Evolutionary conservation across 2,329 filamentous ascomycete genomes (phyloP).

Genomic region (Chaetomiaceae sp.): DNA sequence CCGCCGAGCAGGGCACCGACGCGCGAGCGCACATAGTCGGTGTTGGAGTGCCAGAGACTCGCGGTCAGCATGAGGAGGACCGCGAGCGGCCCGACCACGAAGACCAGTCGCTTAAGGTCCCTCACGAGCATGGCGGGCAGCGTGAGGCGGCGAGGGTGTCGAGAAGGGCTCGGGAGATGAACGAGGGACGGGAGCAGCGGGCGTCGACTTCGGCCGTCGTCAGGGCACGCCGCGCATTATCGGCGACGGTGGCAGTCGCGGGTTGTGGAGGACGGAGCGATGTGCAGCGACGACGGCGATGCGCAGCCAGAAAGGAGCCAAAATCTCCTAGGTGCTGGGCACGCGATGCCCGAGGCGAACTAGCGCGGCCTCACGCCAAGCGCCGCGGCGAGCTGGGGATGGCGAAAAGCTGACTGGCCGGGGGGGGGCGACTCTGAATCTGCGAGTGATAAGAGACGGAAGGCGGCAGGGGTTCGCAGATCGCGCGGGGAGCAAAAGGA

Average conservation of each 20-base stretch:
- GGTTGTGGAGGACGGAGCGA: not conserved
- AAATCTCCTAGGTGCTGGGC: not conserved
- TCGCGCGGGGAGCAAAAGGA: too few relatives aligned
- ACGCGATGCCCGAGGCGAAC: too few relatives aligned
- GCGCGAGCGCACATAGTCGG: constrained; percentile 7
- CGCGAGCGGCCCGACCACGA: constrained; percentile 28
- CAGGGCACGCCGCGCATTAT: not conserved
- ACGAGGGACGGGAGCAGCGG: not conserved
- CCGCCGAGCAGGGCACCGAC: constrained; percentile 11
- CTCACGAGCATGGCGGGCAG: constrained; percentile 12
- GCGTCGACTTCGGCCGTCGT: not conserved
- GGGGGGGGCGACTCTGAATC: too few relatives aligned
- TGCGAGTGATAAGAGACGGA: too few relatives aligned
- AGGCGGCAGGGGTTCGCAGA: too few relatives aligned
- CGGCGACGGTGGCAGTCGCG: not conserved
- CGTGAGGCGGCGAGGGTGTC: too few relatives aligned
- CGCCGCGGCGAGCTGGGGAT: too few relatives aligned
- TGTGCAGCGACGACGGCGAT: not conserved
- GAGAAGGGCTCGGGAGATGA: not conserved
- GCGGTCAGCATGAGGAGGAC: constrained; percentile 28
- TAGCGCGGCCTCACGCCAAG: too few relatives aligned
- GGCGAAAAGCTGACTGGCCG: too few relatives aligned
- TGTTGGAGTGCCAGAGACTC: constrained; percentile 17
- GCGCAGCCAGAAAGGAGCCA: not conserved
- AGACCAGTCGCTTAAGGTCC: constrained; percentile 17